Base-by-base conservation (phyloP, 768 basidiomycete species). In the Lentinula edodes region DNA sequence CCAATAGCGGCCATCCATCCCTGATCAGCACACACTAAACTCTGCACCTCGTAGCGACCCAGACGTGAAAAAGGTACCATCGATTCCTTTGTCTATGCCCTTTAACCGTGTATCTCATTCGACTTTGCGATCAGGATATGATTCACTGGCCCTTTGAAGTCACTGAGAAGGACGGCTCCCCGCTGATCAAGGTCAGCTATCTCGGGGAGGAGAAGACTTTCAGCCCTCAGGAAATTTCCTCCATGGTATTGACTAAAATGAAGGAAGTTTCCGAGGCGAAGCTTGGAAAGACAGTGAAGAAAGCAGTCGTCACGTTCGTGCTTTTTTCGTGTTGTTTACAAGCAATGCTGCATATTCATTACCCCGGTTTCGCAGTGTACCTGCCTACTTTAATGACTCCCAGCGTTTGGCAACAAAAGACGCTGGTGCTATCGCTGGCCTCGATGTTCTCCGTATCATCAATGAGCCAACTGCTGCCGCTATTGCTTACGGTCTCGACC, bases 381-480 rank as follows among this genome's bases (percentile, higher is more conserved):
- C 97, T 46, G 97, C 97, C 65, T 99, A 98, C 84, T 98, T 98
- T 85, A 99, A 99, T 78, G 97, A 98, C 81, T 99, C 97, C 32
- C 97, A 99, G 74, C 95, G 97, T 81, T 83, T 97, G 65, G 96
- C 97, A 56, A 98, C 97, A 75, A 98, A 98, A 80, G 97, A 99
- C 77, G 97, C 97, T 65, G 97, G 97, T 76, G 84, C 91, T 68
- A 99, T 99, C 68, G 86, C 97, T 70, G 97, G 97, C 65, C 92
- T 99, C 65, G 95, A 99, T 73, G 95, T 99, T 69, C 93, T 99
- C 78, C 96, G 97, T 80, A 99, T 99, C 83, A 99, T 99, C 83
- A 99, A 99, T 80, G 97, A 99, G 82, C 97, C 97, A 65, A 99
- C 97, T 59, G 97, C 97, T 56, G 97, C 97, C 62, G 97, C 97